A percentile compares a stretch with the other conserved stretches of the same genome.
Conservation (phyloP, 2,329 filamentous ascomycete genomes). For the Exophiala sp. region DNA sequence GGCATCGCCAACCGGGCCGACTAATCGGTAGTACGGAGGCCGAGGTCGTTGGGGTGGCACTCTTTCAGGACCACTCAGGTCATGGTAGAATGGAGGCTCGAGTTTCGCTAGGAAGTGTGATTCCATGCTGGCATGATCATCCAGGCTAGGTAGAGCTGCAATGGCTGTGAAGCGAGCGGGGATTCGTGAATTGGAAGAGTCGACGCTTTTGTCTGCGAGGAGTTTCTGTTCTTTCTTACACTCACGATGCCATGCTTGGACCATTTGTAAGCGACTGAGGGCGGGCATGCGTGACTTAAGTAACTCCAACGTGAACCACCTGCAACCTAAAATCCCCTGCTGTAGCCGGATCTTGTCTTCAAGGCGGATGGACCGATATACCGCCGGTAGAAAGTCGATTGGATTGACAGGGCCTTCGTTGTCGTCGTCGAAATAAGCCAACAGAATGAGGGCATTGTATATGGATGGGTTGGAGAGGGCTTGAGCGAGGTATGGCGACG, state of each 20-base stretch:
- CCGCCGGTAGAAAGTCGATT: slow-evolving; percentile 35
- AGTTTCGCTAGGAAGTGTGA: slow-evolving; percentile 10
- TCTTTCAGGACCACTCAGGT: neutral
- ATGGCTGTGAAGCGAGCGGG: neutral
- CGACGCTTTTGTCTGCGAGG: neutral
- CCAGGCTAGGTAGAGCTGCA: slow-evolving; percentile 2
- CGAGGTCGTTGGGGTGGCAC: neutral
- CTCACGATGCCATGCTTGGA: slow-evolving; percentile 34
- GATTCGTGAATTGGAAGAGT: too few relatives aligned
- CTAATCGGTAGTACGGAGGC: neutral
- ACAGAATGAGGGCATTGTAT: slow-evolving; percentile 39
- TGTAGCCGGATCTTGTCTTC: slow-evolving; percentile 36
- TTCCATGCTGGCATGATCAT: slow-evolving; percentile 8
- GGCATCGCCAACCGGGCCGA: neutral
- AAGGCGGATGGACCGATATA: slow-evolving; percentile 32
- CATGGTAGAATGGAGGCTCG: neutral
- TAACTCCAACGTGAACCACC: slow-evolving; percentile 39
- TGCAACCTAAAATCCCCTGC: slow-evolving; percentile 34
- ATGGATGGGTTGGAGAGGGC: slow-evolving; percentile 41
- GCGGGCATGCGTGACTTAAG: slow-evolving; percentile 35
- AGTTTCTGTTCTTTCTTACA: neutral
- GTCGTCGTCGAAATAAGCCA: slow-evolving; percentile 41
- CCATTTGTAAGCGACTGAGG: slow-evolving; percentile 35
- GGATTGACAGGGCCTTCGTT: slow-evolving; percentile 34
- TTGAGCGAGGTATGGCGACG: slow-evolving; percentile 40